phyloP scores from a whole-genome alignment of 306 rosid species.

The Potentilla sterilis region DNA sequence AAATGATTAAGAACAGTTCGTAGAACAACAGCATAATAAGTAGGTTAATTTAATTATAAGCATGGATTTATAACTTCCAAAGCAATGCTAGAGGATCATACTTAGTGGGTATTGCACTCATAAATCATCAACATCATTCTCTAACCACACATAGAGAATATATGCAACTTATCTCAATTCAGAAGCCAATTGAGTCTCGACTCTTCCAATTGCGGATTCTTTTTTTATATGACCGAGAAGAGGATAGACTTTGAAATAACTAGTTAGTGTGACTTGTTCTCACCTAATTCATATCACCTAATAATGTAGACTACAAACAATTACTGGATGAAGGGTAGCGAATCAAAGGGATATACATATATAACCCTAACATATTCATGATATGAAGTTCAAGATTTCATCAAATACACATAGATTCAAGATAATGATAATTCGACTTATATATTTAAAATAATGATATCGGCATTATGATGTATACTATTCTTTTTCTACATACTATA shows the following conservation, averaged over 20 bases:
- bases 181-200: not conserved
- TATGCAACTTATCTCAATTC: not conserved
- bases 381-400: not conserved
- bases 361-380: not conserved
- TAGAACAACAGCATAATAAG: not conserved
- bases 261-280: not conserved
- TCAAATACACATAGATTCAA: not conserved
- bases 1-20: conserved; percentile 11
- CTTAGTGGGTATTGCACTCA: conserved; percentile 5
- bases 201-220: not conserved
- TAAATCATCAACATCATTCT: not conserved
- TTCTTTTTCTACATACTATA: not conserved
- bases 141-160: not conserved
- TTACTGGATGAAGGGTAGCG: not conserved
- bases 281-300: not conserved
- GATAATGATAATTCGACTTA: not conserved
- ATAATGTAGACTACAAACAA: not conserved
- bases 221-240: not conserved
- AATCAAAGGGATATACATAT: not conserved
- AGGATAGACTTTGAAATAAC: not conserved
- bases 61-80: not conserved
- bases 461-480: not conserved
- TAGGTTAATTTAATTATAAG: not conserved
- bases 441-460: too few relatives aligned
- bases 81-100: not conserved